Conservation (phyloP, 2,329 filamentous ascomycete genomes). For the Trichoderma endophyticum region DNA sequence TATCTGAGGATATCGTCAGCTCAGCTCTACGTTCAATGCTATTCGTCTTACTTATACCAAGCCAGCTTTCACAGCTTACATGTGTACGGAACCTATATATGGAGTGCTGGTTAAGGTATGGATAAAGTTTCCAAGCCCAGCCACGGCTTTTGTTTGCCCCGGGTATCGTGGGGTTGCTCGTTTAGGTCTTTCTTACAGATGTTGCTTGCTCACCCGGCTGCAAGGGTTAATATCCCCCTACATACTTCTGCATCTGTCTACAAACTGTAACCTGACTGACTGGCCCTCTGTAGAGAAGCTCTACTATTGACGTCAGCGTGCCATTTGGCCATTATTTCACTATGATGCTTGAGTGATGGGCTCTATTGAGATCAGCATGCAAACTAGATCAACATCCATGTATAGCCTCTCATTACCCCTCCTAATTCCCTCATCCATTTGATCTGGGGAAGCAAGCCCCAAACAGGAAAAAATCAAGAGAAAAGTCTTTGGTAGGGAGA, state of each 20-base stretch:
- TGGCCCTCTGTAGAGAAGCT: neutral
- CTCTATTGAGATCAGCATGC: neutral
- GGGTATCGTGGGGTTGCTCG: neutral
- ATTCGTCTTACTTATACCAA: neutral
- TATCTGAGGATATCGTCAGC: neutral
- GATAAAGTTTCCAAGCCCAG: neutral
- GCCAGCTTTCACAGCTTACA: neutral
- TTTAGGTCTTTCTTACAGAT: neutral
- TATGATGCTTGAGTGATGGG: neutral
- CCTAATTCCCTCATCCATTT: neutral
- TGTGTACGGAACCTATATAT: neutral
- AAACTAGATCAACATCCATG: neutral
- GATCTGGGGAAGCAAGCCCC: neutral
- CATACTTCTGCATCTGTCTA: neutral
- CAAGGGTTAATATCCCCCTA: neutral
- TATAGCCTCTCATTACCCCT: neutral
- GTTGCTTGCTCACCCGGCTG: neutral
- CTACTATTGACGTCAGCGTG: neutral
- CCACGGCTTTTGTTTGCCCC: neutral
- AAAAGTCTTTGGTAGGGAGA: neutral
- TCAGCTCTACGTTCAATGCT: neutral
- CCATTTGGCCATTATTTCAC: neutral
- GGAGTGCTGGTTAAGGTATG: neutral
- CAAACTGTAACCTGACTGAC: neutral
- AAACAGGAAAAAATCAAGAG: neutral